phyloP scores from a whole-genome alignment of 495 filamentous ascomycete genomes.

The Staphylotrichum tortipilum region DNA sequence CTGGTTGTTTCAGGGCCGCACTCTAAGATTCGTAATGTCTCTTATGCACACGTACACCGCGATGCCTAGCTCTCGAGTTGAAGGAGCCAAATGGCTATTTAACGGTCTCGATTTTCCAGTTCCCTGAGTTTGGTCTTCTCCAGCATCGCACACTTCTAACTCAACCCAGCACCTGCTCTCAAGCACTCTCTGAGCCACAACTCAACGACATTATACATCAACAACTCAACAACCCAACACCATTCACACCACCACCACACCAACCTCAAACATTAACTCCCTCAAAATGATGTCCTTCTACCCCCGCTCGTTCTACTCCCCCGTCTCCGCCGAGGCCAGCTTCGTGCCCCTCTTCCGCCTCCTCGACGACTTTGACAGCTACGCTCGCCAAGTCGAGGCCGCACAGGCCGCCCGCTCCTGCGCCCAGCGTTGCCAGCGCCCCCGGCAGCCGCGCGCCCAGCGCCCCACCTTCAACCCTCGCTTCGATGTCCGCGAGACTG shows the following conservation, averaged over 20 bases:
- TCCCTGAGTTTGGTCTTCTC: slow-evolving; percentile 3
- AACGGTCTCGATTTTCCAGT: not conserved
- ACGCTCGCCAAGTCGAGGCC: slow-evolving; percentile 28
- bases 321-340: slow-evolving; percentile 36
- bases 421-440: not conserved
- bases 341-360: slow-evolving; percentile 65
- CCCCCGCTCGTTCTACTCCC: slow-evolving; percentile 52
- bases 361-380: slow-evolving; percentile 64
- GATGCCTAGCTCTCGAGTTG: not conserved
- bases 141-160: not conserved
- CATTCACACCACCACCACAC: not conserved
- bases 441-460: slow-evolving; percentile 17
- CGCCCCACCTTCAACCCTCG: slow-evolving; percentile 26
- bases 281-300: slow-evolving; percentile 58
- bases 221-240: not conserved
- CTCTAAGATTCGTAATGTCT: not conserved
- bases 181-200: not conserved
- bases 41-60: not conserved
- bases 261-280: slow-evolving; percentile 8
- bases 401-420: not conserved
- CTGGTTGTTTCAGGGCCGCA: slow-evolving; percentile 3
- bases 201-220: too few relatives aligned
- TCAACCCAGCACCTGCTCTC: not conserved
- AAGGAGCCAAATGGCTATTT: not conserved
- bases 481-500: slow-evolving; percentile 72